phyloP scores from a whole-genome alignment of 805 yeast genomes.

The Candida alai region DNA sequence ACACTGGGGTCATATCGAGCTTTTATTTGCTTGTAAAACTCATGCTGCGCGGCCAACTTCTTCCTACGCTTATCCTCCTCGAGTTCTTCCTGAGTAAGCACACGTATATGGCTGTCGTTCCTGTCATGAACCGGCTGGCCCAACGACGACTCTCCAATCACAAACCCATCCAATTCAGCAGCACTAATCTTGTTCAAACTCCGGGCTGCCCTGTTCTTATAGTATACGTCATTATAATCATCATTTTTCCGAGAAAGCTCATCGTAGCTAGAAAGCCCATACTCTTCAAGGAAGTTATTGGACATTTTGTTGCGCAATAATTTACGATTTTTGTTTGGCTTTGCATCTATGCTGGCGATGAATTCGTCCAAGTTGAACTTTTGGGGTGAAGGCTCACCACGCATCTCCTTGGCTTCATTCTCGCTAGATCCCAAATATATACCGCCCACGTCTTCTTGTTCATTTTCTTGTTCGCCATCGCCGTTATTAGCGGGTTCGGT shows the following conservation, averaged over 20 bases:
- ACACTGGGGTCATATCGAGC: conserved; percentile 19
- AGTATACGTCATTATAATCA: conserved; percentile 25
- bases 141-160: conserved; percentile 26
- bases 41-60: conserved; percentile 22
- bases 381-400: conserved; percentile 1
- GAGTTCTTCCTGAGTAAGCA: conserved; percentile 25
- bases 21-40: conserved; percentile 27
- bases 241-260: conserved; percentile 23
- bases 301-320: conserved; percentile 26
- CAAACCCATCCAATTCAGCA: conserved; percentile 32
- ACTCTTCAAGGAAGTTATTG: conserved; percentile 34
- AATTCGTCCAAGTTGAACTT: conserved; percentile 21
- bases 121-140: conserved; percentile 2
- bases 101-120: conserved; percentile 10
- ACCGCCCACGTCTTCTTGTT: conserved; percentile 23
- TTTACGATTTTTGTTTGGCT: conserved; percentile 23
- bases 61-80: conserved; percentile 21
- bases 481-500: too few species aligned
- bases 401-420: conserved; percentile 5
- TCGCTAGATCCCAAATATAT: conserved; percentile 33
- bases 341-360: conserved; percentile 15
- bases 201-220: conserved; percentile 12
- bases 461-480: conserved; percentile 9
- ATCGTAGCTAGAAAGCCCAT: conserved; percentile 31
- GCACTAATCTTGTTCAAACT: conserved; percentile 22